These are phyloP conservation scores for Calocybe gambosa DNA, from an alignment of 1,284 basidiomycete species.

Conservation along the genomic window DNA sequence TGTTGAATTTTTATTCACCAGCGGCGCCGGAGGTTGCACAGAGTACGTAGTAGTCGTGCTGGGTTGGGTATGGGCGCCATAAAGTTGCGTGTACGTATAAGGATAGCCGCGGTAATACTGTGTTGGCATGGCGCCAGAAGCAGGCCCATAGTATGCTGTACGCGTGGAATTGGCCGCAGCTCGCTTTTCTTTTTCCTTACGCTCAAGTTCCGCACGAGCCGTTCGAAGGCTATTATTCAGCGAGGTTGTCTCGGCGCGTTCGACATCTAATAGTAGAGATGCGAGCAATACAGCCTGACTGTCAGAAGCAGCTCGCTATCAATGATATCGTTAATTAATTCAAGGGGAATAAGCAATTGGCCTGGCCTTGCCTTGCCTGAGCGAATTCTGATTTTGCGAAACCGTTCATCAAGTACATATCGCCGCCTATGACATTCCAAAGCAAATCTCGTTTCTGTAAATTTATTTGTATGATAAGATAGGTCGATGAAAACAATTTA, in stretches of 20 bases:
- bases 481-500: background rate
- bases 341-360: background rate
- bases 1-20: slow-evolving; percentile 13
- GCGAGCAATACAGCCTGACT: slow-evolving; percentile 58
- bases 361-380: slow-evolving; percentile 49
- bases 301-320: slow-evolving; percentile 51
- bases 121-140: slow-evolving; percentile 28
- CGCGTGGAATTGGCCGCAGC: slow-evolving; percentile 26
- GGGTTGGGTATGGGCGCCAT: slow-evolving; percentile 27
- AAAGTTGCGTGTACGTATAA: slow-evolving; percentile 49
- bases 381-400: slow-evolving; percentile 44
- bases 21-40: slow-evolving; percentile 21
- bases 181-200: slow-evolving; percentile 60
- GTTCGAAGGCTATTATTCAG: slow-evolving; percentile 54
- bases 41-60: slow-evolving; percentile 30
- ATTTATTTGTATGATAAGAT: slow-evolving; percentile 1
- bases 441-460: slow-evolving; percentile 58
- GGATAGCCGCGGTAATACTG: slow-evolving; percentile 53
- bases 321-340: slow-evolving; percentile 7
- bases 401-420: slow-evolving; percentile 48
- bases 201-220: slow-evolving; percentile 59
- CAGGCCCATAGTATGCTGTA: slow-evolving; percentile 28
- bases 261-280: slow-evolving; percentile 56
- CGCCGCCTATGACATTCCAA: slow-evolving; percentile 57
- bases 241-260: slow-evolving; percentile 51